phyloP scores from a whole-genome alignment of 2,329 filamentous ascomycete species.

The Trichophyton benhamiae region DNA sequence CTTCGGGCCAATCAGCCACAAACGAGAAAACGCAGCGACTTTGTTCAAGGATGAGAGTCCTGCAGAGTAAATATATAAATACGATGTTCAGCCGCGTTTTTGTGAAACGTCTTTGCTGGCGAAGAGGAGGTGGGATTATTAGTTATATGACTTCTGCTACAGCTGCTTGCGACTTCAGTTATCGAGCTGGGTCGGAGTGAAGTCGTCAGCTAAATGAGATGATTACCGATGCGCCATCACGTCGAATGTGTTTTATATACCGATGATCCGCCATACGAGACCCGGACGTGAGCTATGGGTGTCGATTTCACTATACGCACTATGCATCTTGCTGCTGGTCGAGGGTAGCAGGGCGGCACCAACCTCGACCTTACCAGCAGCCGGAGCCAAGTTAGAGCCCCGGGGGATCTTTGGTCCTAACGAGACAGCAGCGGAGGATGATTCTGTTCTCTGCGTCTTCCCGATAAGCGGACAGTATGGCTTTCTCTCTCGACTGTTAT shows the following conservation, averaged over 20 bases:
- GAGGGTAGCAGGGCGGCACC: background rate
- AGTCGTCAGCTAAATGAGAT: background rate
- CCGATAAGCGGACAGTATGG: constrained; percentile 20
- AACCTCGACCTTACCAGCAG: background rate
- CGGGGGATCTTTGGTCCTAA: constrained; percentile 9
- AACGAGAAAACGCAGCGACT: background rate
- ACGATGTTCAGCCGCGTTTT: background rate
- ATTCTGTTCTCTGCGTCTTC: constrained; percentile 15
- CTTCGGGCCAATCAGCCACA: background rate
- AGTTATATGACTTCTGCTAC: background rate
- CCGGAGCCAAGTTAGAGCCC: background rate
- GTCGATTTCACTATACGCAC: background rate
- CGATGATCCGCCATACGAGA: background rate
- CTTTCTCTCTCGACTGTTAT: constrained; percentile 18
- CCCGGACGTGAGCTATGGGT: background rate
- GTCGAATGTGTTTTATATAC: background rate
- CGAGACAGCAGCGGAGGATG: constrained; percentile 6
- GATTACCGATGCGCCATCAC: background rate
- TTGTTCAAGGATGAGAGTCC: background rate
- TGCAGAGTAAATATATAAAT: background rate
- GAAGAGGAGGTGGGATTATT: background rate
- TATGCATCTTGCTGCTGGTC: background rate
- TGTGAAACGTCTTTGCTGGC: background rate
- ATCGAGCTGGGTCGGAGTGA: too few species aligned
- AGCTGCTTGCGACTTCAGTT: too few species aligned